Evolutionary conservation across 441 rosid genomes (phyloP).

Genomic region (Biscutella laevigata): DNA sequence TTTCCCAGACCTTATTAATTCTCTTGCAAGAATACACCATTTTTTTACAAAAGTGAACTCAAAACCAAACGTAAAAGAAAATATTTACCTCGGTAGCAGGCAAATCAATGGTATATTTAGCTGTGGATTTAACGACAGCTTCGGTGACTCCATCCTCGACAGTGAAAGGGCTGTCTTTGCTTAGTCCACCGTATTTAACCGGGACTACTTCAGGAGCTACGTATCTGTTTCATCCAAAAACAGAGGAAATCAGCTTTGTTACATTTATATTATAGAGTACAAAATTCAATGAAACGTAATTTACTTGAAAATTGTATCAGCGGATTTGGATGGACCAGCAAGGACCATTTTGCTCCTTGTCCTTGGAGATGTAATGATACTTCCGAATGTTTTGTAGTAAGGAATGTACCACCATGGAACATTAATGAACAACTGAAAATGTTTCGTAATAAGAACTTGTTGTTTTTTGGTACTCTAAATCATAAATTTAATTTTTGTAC

Average conservation of each 20-base stretch:
- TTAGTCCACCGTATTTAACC: slow-evolving; percentile 68
- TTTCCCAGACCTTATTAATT: too few species aligned
- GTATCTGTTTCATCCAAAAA: slow-evolving; percentile 28
- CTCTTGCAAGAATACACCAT: slow-evolving; percentile 6
- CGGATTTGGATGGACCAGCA: slow-evolving; percentile 39
- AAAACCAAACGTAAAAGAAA: too few species aligned
- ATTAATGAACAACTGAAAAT: slow-evolving; percentile 39
- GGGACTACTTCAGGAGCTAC: slow-evolving; percentile 68
- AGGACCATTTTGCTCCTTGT: slow-evolving; percentile 47
- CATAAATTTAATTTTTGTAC: slow-evolving; percentile 9
- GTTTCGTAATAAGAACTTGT: too few species aligned
- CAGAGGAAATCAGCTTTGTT: too few species aligned
- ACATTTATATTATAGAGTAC: neutral
- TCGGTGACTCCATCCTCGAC: slow-evolving; percentile 48
- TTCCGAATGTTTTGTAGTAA: slow-evolving; percentile 36
- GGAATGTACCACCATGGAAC: slow-evolving; percentile 58
- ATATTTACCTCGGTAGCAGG: slow-evolving; percentile 37
- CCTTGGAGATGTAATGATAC: slow-evolving; percentile 39
- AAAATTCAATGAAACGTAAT: neutral
- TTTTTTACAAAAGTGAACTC: neutral
- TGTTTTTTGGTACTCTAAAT: too few species aligned
- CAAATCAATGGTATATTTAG: slow-evolving; percentile 41
- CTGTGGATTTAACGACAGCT: slow-evolving; percentile 44
- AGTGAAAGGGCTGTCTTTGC: slow-evolving; percentile 44
- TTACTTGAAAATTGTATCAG: slow-evolving; percentile 38